Evolutionary conservation across 75 land plant species (phyloP), one percentile per base, ranked within the genome.

Genomic region (Selaginella moellendorffii): DNA sequence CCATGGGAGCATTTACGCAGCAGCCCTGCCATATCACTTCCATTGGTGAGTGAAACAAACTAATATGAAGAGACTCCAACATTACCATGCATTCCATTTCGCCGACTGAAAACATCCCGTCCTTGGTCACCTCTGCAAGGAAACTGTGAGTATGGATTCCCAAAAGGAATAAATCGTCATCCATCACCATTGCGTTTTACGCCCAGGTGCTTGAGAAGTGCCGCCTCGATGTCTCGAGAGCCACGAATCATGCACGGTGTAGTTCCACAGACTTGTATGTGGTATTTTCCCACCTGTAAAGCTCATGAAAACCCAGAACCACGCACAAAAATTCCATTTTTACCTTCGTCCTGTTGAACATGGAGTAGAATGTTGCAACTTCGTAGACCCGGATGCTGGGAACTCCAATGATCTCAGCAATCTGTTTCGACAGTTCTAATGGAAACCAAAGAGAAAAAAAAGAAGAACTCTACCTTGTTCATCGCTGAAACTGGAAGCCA

Each of bases 51-150:
- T 23, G 28, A 24, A 19, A 19, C 5, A n/a, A 56, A n/a, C 22
- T 5, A 56, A 2, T 14, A 9, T 56, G 63, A 17, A 28, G 18
- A 54, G 29, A 29, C 19, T 63, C 31, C 9, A 46, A 46, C 51
- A 46, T 46, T 63, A 93, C 98, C 98, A 93, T 93, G 82, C 98
- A 93, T 64, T 93, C 98, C 98, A 93, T 93, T 79, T 93, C 98
- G 14, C 98, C 98, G 67, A 93, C 98, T 66, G 96, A 88, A 65
- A 93, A 93, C 74, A 88, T 29, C 14, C 98, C 98, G 77, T 93
- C 98, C 62, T 83, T 82, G 31, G 98, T 93, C 28, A 93, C 90
- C 63, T 93, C 98, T 93, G 96, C 61, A 63, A 52, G 54, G 36
- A 68, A 14, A 61, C 25, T n/a, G 53, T n/a, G n/a, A n/a, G n/a